Base-by-base conservation (phyloP, 371 early-diverging fungal genomes). In the Circinella minor region DNA sequence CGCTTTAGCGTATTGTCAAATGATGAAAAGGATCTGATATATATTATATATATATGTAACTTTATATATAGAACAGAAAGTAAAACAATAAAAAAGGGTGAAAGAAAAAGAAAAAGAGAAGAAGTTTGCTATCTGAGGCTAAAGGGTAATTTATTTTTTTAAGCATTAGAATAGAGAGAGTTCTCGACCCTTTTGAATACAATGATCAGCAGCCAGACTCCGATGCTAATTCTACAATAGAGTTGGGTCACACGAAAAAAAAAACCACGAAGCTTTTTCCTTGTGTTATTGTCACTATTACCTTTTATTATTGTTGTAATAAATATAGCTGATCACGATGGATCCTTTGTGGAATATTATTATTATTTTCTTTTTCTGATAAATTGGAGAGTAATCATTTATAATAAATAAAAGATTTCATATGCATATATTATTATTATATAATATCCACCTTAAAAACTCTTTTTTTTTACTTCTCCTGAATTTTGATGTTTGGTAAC, bases 171-270 rank as follows among this genome's bases (percentile, higher is more conserved):
- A 51, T 5, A 51, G 15, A 57, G 10, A 34, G 57, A 57, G 57
- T 57, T 57, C 57, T 57, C 57, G 57, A 9, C 57, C 57, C 11
- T 1, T 34, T 34, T 54, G 6, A 11, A 43, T 43, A 51, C 57
- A 57, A 34, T 57, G 57, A 57, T 57, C 57, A 27, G 57, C 57
- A 57, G 27, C 2, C 27, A 27, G 57, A 57, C 57, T 57, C 57
- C 20, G 57, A 57, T 57, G 6, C 20, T 54, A n/a, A 57, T 13
- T 51, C 51, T 34, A 57, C 57, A 18, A 57, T 27, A 34, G 57
- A 34, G 34, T 57, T 57, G 7, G 57, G 57, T 57, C 57, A 57
- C 57, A 57, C 57, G 57, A 57, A n/a, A n/a, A n/a, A n/a, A n/a
- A n/a, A n/a, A 57, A 13, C 51, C 51, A 27, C 27, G 27, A 27